Evolutionary conservation across 2,329 filamentous ascomycete genomes (phyloP), one percentile per base, ranked within the genome.

Genomic region (Ophiosphaerella narmari): DNA sequence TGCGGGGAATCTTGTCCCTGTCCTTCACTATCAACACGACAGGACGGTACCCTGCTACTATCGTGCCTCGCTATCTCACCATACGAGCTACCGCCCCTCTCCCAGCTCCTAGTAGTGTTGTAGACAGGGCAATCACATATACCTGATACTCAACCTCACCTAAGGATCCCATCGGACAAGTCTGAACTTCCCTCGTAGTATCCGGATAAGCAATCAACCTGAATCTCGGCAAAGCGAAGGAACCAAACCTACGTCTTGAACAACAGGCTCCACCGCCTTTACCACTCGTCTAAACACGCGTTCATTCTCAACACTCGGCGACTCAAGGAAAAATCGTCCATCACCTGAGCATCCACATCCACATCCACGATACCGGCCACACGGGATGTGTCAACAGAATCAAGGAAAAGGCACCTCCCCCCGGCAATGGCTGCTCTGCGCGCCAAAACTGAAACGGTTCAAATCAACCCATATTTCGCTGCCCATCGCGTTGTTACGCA

Each of bases 191-290:
- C 75, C 11, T 74, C 72, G 57, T 80, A 78, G 16, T 55, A 60
- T 48, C 60, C 61, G 73, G 32, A 4, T 29, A 36, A 7, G 11
- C 4, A 18, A 34, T 52, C 12, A 54, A 45, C 42, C 24, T 31
- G 31, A 14, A 31, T 42, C 9, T 14, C n/a, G 33, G 11, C 24
- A 33, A 24, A 14, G n/a, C 8, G 18, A 14, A 31, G n/a, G 4
- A 31, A 32, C 4, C 29, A 2, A 12, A 46, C 54, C 9, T 26
- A 71, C 63, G 72, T 71, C 47, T 73, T 71, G 56, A 81, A 81
- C 16, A 79, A 59, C 11, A 78, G 77, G 41, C 81, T 78, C 75
- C 77, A 81, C 18, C 1, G 81, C 77, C 0, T 75, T 77, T 2
- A 74, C 68, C 0, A 75, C 73, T n/a, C 77, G 67, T 56, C 71